A percentile compares a stretch with the other conserved stretches of the same genome.
These are phyloP conservation scores for Suillus variegatus DNA, from an alignment of 768 basidiomycete species.

Conservation along the genomic window DNA sequence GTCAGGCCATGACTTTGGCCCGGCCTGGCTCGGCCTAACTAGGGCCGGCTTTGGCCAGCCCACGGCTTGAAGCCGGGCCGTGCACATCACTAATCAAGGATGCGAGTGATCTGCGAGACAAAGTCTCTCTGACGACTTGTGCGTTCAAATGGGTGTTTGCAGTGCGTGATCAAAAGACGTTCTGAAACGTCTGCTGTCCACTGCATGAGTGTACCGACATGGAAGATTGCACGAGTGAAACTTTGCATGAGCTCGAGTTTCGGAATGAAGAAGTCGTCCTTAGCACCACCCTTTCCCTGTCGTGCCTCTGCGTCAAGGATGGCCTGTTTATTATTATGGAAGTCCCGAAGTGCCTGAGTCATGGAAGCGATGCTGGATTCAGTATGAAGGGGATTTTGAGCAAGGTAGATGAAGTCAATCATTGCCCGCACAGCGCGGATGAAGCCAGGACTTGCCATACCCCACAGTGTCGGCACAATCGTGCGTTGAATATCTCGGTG, in stretches of 20 bases:
- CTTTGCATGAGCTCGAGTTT: constrained; percentile 17
- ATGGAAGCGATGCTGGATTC: not conserved
- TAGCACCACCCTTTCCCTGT: constrained; percentile 15
- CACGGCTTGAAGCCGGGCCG: too few relatives aligned
- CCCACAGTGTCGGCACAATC: constrained; percentile 35
- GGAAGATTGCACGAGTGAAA: constrained; percentile 15
- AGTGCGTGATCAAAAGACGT: constrained; percentile 28
- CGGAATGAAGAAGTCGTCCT: constrained; percentile 26
- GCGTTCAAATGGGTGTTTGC: constrained; percentile 25
- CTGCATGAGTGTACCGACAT: constrained; percentile 23
- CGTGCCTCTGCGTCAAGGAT: constrained; percentile 1
- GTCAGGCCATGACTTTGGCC: too few relatives aligned
- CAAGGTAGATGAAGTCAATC: constrained; percentile 32
- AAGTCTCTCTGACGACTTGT: constrained; percentile 27
- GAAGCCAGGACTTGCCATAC: constrained; percentile 28
- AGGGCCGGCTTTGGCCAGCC: too few relatives aligned
- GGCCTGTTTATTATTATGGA: constrained; percentile 1
- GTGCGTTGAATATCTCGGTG: constrained; percentile 38
- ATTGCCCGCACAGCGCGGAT: constrained; percentile 35
- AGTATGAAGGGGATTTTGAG: constrained; percentile 19
- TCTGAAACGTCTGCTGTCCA: constrained; percentile 31
- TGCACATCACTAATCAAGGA: not conserved
- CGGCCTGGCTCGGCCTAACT: too few relatives aligned
- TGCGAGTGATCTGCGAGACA: constrained; percentile 21
- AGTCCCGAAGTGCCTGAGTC: constrained; percentile 1